Evolutionary conservation across 768 basidiomycete genomes (phyloP).

Genomic region (Clavulina sp.): DNA sequence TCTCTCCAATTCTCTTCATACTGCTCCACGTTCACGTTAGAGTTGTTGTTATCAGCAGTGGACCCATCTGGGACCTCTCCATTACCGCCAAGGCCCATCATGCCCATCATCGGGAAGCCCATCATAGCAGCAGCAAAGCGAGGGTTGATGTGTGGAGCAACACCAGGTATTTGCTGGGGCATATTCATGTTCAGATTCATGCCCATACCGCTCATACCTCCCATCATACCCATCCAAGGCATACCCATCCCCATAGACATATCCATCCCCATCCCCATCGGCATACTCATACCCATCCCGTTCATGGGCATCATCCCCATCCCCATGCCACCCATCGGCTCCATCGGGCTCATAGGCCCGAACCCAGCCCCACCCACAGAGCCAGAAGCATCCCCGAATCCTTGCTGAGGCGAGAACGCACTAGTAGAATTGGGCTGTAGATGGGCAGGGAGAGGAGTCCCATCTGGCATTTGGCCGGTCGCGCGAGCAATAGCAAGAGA

Average conservation of each 20-base stretch:
- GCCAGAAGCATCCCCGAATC: background rate
- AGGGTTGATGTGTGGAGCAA: slow-evolving; percentile 2
- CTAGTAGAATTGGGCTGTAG: background rate
- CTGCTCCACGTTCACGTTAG: no score
- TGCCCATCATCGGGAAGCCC: no score
- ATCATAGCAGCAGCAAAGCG: background rate
- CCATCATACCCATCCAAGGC: background rate
- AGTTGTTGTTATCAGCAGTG: no score
- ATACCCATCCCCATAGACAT: slow-evolving; percentile 4
- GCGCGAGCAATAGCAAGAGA: slow-evolving; percentile 31
- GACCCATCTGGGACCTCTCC: no score
- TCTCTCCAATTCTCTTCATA: no score
- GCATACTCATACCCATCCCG: background rate
- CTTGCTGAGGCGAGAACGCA: background rate
- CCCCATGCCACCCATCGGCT: background rate
- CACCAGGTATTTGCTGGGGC: background rate
- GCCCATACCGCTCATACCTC: background rate
- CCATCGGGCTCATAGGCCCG: no score
- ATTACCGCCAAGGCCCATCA: no score
- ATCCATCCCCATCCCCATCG: background rate
- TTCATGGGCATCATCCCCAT: background rate
- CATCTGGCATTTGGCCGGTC: slow-evolving; percentile 30
- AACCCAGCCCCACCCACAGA: background rate
- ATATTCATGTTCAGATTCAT: background rate
- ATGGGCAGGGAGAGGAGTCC: background rate